A percentile compares a stretch with the other conserved stretches of the same genome.
Evolutionary conservation across 148 eudicot genomes (phyloP).

Genomic region (Oxyria digyna): DNA sequence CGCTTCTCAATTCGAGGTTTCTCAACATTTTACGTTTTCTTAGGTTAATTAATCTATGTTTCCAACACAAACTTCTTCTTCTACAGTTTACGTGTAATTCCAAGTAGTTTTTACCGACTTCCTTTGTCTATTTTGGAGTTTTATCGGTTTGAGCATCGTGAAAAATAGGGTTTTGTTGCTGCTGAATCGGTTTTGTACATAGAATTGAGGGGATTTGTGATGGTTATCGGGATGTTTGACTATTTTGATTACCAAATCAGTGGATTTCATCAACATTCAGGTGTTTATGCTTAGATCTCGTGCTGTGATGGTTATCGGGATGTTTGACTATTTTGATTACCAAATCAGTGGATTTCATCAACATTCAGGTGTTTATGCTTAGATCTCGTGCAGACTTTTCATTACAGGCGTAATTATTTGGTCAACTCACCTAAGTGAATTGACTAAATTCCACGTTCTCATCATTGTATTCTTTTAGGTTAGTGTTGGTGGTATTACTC

Average conservation of each 20-base stretch:
- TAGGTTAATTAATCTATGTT: background rate
- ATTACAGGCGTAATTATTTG: background rate
- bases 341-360: background rate
- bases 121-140: background rate
- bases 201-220: background rate
- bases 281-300: background rate
- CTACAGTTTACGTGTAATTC: background rate
- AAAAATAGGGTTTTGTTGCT: background rate
- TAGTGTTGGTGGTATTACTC: too few relatives aligned
- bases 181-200: background rate
- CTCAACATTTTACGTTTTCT: background rate
- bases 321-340: background rate
- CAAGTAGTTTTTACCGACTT: background rate
- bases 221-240: background rate
- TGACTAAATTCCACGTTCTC: background rate
- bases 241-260: background rate
- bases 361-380: background rate
- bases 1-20: background rate
- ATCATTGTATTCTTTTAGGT: too few relatives aligned
- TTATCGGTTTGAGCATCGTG: background rate
- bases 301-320: background rate
- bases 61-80: too few relatives aligned
- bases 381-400: background rate
- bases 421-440: background rate
- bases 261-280: background rate